phyloP scores from a whole-genome alignment of 1,284 basidiomycete genomes.

The Melampsora larici-populina region DNA sequence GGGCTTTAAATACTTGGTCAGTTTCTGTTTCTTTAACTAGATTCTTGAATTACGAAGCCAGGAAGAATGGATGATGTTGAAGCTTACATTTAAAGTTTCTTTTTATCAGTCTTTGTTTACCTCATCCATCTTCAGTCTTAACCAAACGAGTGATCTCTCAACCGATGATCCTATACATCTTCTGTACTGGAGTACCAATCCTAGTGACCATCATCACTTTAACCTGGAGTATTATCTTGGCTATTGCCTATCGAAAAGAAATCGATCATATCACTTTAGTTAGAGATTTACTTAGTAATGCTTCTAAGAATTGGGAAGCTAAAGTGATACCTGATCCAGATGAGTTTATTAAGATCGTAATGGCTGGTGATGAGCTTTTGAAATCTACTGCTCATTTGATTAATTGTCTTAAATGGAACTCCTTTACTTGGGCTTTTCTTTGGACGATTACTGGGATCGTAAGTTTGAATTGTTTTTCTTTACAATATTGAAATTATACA shows the following conservation, averaged over 20 bases:
- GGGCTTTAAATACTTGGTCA: slow-evolving; percentile 38
- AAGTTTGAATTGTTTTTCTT: background rate
- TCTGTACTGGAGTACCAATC: slow-evolving; percentile 20
- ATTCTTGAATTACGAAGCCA: no score
- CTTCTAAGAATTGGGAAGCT: slow-evolving; percentile 15
- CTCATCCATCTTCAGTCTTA: slow-evolving; percentile 17
- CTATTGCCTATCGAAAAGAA: slow-evolving; percentile 15
- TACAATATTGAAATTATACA: no score
- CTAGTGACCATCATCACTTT: slow-evolving; percentile 24
- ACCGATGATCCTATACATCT: slow-evolving; percentile 14
- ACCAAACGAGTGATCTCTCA: background rate
- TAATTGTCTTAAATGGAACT: slow-evolving; percentile 21
- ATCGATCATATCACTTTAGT: slow-evolving; percentile 7
- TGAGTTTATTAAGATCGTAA: background rate
- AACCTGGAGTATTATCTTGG: slow-evolving; percentile 16
- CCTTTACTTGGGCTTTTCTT: slow-evolving; percentile 25
- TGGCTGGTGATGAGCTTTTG: background rate
- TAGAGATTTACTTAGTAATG: slow-evolving; percentile 10
- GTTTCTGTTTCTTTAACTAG: slow-evolving; percentile 1
- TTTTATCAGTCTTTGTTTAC: slow-evolving; percentile 20
- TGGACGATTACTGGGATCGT: slow-evolving; percentile 33
- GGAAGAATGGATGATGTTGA: no score
- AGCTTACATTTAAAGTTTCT: background rate
- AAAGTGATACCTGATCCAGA: background rate
- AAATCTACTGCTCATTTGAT: slow-evolving; percentile 19